A percentile compares a stretch with the other conserved stretches of the same genome.
These are phyloP conservation scores for Albizia julibrissin DNA, from an alignment of 306 rosid species.

Conservation along the genomic window DNA sequence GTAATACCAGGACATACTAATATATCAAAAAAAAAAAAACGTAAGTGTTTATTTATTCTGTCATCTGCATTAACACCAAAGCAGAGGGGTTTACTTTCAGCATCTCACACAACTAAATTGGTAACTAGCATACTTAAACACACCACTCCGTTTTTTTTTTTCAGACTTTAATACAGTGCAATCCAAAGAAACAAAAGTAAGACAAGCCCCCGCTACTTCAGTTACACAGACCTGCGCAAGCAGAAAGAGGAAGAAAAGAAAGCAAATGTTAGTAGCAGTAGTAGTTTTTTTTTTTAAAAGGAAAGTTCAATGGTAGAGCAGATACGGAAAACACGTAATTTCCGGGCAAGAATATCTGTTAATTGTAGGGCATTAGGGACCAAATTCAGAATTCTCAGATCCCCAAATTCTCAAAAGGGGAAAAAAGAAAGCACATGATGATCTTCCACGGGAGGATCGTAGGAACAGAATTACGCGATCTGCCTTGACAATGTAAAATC, in stretches of 20 bases:
- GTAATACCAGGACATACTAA: too few relatives aligned
- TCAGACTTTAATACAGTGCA: not conserved
- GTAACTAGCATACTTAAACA: not conserved
- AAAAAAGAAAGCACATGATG: not conserved
- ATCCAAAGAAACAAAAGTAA: not conserved
- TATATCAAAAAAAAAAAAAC: not conserved
- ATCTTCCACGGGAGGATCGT: not conserved
- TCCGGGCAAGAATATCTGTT: not conserved
- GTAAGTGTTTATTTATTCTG: not conserved
- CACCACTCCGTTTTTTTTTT: not conserved
- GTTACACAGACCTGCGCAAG: slow-evolving; percentile 35
- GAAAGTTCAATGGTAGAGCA: not conserved
- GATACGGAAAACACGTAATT: not conserved
- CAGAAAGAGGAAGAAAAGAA: not conserved
- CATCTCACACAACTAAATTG: not conserved
- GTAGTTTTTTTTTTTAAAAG: too few relatives aligned
- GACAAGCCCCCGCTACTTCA: slow-evolving; percentile 22
- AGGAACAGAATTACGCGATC: not conserved
- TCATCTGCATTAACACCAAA: not conserved
- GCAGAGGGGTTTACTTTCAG: not conserved
- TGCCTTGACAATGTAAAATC: not conserved
- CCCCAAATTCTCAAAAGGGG: not conserved
- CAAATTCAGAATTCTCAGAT: not conserved
- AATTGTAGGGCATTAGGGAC: not conserved
- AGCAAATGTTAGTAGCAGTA: not conserved